Evolutionary conservation across 768 basidiomycete genomes (phyloP).

Genomic region (Crepidotus variabilis): DNA sequence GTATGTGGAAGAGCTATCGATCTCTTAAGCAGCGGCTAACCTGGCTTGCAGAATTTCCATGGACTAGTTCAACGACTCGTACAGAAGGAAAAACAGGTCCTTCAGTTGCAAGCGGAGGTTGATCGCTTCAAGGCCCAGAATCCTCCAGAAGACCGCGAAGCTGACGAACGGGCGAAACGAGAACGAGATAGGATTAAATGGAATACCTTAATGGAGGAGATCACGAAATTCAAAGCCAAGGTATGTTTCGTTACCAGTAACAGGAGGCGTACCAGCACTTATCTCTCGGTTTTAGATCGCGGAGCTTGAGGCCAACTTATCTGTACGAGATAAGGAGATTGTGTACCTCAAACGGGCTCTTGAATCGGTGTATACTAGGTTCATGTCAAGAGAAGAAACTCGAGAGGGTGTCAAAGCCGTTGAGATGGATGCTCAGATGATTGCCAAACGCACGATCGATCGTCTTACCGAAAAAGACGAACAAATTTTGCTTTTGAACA

Average conservation of each 20-base stretch:
- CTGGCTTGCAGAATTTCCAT: constrained; percentile 47
- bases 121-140: constrained; percentile 58
- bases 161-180: constrained; percentile 67
- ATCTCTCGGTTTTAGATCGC: constrained; percentile 36
- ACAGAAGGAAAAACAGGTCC: constrained; percentile 82
- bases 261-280: constrained; percentile 4
- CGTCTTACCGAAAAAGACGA: constrained; percentile 65
- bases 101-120: constrained; percentile 69
- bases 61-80: constrained; percentile 78
- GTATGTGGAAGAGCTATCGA: constrained; percentile 29
- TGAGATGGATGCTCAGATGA: constrained; percentile 61
- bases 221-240: constrained; percentile 64
- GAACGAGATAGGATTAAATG: constrained; percentile 75
- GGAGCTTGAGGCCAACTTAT: constrained; percentile 45
- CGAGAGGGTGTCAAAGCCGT: constrained; percentile 41
- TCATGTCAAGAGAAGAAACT: constrained; percentile 53
- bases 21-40: not conserved
- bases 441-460: constrained; percentile 71
- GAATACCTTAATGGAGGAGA: constrained; percentile 71
- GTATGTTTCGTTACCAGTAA: constrained; percentile 29
- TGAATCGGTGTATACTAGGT: constrained; percentile 82
- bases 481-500: constrained; percentile 50
- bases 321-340: constrained; percentile 68
- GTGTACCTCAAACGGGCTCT: constrained; percentile 79
- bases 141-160: constrained; percentile 53